phyloP scores from a whole-genome alignment of 805 yeast species.

The Yamadazyma nakazawae region DNA sequence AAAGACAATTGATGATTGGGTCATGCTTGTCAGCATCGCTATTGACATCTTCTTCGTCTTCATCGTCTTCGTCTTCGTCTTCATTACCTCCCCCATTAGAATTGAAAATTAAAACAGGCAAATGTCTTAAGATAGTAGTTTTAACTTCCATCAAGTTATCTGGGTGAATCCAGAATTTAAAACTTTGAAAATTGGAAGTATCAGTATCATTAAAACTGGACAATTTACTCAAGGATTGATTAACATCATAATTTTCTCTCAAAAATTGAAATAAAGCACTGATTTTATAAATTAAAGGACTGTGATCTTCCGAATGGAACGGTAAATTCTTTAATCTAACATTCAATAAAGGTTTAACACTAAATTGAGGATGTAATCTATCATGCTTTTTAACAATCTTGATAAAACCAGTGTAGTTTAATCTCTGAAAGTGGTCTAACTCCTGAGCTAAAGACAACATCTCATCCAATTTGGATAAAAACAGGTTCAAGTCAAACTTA shows the following conservation, averaged over 20 bases:
- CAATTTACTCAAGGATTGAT: slow-evolving; percentile 46
- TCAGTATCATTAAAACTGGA: slow-evolving; percentile 45
- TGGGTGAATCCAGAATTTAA: slow-evolving; percentile 96
- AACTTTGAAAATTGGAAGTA: slow-evolving; percentile 51
- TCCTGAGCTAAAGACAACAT: slow-evolving; percentile 74
- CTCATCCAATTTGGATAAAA: slow-evolving; percentile 71
- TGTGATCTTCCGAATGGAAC: slow-evolving; percentile 90
- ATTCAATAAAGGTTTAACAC: slow-evolving; percentile 86
- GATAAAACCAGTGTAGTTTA: slow-evolving; percentile 91
- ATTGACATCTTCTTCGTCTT: slow-evolving; percentile 39
- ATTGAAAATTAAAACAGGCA: slow-evolving; percentile 82
- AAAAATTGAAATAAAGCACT: slow-evolving; percentile 78
- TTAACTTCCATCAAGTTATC: slow-evolving; percentile 92
- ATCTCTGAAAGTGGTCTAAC: slow-evolving; percentile 82
- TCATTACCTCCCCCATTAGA: not conserved
- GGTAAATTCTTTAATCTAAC: slow-evolving; percentile 87
- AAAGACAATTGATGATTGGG: slow-evolving; percentile 80
- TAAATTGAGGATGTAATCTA: slow-evolving; percentile 78
- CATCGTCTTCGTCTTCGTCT: slow-evolving; percentile 44
- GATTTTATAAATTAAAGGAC: slow-evolving; percentile 81
- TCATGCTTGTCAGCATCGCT: slow-evolving; percentile 27
- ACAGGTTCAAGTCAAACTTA: slow-evolving; percentile 53
- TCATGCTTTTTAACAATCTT: slow-evolving; percentile 97
- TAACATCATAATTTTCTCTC: slow-evolving; percentile 64
- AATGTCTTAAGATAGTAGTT: slow-evolving; percentile 88